phyloP scores from a whole-genome alignment of 768 basidiomycete species.

The Agaricus blazei region DNA sequence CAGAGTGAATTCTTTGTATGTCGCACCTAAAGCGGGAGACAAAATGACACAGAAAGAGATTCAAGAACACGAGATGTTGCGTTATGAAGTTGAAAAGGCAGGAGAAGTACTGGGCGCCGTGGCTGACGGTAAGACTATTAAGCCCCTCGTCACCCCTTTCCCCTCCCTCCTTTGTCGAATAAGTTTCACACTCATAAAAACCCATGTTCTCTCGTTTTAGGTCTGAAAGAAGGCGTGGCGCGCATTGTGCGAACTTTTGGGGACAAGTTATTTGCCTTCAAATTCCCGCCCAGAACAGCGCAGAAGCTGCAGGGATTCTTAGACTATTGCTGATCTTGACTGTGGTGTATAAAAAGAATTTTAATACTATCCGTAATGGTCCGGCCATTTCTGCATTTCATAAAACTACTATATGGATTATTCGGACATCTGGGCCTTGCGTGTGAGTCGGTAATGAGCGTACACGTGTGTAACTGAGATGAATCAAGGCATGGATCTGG shows the following conservation, averaged over 20 bases:
- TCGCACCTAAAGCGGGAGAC: constrained; percentile 31
- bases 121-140: constrained; percentile 48
- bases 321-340: constrained; percentile 44
- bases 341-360: neutral
- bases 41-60: constrained; percentile 28
- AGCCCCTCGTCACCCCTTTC: neutral
- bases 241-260: constrained; percentile 71
- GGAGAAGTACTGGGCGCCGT: constrained; percentile 49
- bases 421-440: neutral
- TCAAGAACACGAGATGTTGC: constrained; percentile 29
- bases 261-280: constrained; percentile 69
- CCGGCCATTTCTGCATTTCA: neutral
- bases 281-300: constrained; percentile 66
- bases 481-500: neutral
- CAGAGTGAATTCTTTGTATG: constrained; percentile 41
- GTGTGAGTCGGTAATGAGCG: neutral
- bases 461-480: neutral
- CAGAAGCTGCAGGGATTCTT: constrained; percentile 66
- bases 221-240: constrained; percentile 60
- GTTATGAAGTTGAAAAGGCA: constrained; percentile 50
- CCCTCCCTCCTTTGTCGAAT: too few species aligned
- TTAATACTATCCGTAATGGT: constrained; percentile 2
- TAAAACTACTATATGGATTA: neutral
- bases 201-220: constrained; percentile 26
- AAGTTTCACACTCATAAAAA: neutral